Conservation (phyloP, 2,329 filamentous ascomycete genomes). For the Zasmidium angulare region DNA sequence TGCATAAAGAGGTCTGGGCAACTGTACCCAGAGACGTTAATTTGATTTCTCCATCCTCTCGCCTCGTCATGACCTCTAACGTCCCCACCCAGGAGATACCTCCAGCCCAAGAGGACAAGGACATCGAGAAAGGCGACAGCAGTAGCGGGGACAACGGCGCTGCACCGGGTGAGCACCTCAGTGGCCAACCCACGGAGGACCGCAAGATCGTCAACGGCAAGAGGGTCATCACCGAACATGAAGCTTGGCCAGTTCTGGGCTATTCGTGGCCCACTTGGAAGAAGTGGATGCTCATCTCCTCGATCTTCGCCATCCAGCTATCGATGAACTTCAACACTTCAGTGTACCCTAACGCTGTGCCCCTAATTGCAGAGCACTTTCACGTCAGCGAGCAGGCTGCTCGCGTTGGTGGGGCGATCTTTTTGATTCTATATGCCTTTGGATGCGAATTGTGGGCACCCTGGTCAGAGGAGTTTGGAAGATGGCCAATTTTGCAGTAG, state of each 20-base stretch:
- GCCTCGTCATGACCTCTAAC: neutral
- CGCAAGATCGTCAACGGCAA: neutral
- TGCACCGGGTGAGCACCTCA: neutral
- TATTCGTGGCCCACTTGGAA: slow-evolving; percentile 50
- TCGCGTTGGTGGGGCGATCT: slow-evolving; percentile 73
- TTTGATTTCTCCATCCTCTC: neutral
- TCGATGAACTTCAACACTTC: slow-evolving; percentile 58
- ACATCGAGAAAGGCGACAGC: slow-evolving; percentile 1
- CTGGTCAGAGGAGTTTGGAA: slow-evolving; percentile 80
- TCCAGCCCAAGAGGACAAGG: neutral
- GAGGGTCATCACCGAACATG: neutral
- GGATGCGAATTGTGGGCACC: slow-evolving; percentile 87
- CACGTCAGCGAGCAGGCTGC: slow-evolving; percentile 66
- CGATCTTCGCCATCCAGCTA: slow-evolving; percentile 56
- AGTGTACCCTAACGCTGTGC: slow-evolving; percentile 59
- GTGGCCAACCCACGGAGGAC: neutral
- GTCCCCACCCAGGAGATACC: neutral
- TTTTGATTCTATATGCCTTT: slow-evolving; percentile 77
- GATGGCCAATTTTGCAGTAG: slow-evolving; percentile 71
- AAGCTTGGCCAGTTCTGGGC: slow-evolving; percentile 28
- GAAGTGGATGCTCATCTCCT: slow-evolving; percentile 55
- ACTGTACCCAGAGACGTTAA: no score
- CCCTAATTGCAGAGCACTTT: slow-evolving; percentile 61
- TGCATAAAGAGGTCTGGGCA: neutral
- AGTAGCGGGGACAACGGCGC: neutral